Evolutionary conservation across 495 filamentous ascomycete species (phyloP).

Genomic region (Trypethelium eluteriae): DNA sequence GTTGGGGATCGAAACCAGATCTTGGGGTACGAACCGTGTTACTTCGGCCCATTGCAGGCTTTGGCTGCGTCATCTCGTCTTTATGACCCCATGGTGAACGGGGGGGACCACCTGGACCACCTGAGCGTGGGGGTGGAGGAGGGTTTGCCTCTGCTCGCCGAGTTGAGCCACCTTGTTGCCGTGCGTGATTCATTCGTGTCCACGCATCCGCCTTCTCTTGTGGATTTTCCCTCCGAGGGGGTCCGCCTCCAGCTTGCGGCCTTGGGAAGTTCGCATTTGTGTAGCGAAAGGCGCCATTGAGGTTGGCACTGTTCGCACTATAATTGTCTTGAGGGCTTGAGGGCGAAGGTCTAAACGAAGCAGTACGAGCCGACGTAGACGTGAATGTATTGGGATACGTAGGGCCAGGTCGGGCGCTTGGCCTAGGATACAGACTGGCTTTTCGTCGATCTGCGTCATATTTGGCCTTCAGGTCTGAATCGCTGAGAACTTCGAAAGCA

Average conservation of each 20-base stretch:
- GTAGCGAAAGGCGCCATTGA: slow-evolving; percentile 35
- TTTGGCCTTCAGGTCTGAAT: slow-evolving; percentile 56
- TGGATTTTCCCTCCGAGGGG: slow-evolving; percentile 7
- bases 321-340: neutral
- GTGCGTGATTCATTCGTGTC: slow-evolving; percentile 5
- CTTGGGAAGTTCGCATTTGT: slow-evolving; percentile 16
- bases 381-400: slow-evolving; percentile 15
- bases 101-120: neutral
- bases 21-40: slow-evolving; percentile 41
- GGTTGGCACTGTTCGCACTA: slow-evolving; percentile 19
- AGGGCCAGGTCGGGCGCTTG: slow-evolving; percentile 14
- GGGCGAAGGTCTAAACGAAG: slow-evolving; percentile 15
- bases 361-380: slow-evolving; percentile 20
- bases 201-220: slow-evolving; percentile 11
- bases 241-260: slow-evolving; percentile 35
- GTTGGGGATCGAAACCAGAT: slow-evolving; percentile 35
- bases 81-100: neutral
- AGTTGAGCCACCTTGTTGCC: slow-evolving; percentile 11
- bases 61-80: slow-evolving; percentile 15
- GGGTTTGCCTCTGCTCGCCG: slow-evolving; percentile 30
- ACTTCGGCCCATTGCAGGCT: slow-evolving; percentile 35
- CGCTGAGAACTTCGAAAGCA: slow-evolving; percentile 74
- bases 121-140: slow-evolving; percentile 11
- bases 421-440: slow-evolving; percentile 28
- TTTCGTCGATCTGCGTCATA: slow-evolving; percentile 67